Percentiles rank a stretch among this genome's conserved stretches.
Conservation (phyloP, 2,329 filamentous ascomycete genomes). For the Aphanocladium album region DNA sequence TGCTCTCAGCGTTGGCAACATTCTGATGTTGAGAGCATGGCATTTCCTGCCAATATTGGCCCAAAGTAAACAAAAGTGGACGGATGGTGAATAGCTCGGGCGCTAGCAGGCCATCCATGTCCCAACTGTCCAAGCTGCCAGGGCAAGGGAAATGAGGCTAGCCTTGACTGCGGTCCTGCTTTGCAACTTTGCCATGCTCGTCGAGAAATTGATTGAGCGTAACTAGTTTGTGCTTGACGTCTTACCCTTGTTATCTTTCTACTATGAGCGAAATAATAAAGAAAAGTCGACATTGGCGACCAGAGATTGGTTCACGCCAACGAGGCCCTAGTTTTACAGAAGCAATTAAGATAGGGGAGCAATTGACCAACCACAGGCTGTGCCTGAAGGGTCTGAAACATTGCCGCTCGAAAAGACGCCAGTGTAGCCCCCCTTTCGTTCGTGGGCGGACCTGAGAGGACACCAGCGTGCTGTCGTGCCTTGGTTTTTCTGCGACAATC, state of each 20-base stretch:
- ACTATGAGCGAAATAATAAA: background rate
- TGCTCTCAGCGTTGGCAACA: background rate
- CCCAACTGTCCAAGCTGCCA: background rate
- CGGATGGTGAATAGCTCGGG: background rate
- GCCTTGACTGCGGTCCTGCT: background rate
- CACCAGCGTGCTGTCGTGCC: background rate
- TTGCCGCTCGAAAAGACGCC: background rate
- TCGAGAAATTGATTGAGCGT: background rate
- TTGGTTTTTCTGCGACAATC: background rate
- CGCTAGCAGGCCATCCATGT: conserved; percentile 4
- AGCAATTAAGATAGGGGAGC: background rate
- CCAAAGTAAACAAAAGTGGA: background rate
- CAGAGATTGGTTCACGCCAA: background rate
- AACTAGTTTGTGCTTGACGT: background rate
- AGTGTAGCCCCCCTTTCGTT: background rate
- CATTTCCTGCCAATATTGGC: background rate
- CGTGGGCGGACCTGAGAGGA: background rate
- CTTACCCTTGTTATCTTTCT: background rate
- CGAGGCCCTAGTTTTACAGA: background rate
- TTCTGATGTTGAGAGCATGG: background rate
- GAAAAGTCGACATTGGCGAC: conserved; percentile 4
- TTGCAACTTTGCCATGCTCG: background rate
- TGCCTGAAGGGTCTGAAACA: conserved; percentile 5
- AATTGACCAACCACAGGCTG: background rate
- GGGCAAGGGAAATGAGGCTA: conserved; percentile 4